These are phyloP conservation scores for Skeletonema costatum DNA, from an alignment of 108 stramenopile species.

Conservation along the genomic window DNA sequence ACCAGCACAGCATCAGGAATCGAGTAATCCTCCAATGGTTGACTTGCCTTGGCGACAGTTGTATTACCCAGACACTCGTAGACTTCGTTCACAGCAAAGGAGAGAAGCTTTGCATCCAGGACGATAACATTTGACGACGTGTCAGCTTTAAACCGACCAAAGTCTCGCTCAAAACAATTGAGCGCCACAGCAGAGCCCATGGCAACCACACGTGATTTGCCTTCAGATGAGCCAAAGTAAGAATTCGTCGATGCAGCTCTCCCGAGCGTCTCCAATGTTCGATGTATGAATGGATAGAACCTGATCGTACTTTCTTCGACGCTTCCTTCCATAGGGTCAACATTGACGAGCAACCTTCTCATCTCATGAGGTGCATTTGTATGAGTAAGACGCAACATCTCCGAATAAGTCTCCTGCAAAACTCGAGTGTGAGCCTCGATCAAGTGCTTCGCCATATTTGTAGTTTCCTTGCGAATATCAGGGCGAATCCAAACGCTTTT, in stretches of 20 bases:
- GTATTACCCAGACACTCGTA: constrained; percentile 22
- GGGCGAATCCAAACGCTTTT: constrained; percentile 29
- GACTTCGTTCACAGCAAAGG: constrained; percentile 33
- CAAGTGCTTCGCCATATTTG: constrained; percentile 32
- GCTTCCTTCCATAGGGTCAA: constrained; percentile 23
- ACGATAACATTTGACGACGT: constrained; percentile 14
- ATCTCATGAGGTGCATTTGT: not conserved
- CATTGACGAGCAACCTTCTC: constrained; percentile 24
- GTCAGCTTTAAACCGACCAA: constrained; percentile 1
- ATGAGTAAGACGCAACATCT: not conserved
- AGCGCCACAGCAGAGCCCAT: constrained; percentile 41
- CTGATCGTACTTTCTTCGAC: not conserved
- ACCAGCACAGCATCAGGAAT: constrained; percentile 4
- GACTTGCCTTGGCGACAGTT: not conserved
- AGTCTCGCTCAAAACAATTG: constrained; percentile 8
- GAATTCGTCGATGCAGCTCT: constrained; percentile 28
- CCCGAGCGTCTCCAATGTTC: constrained; percentile 48
- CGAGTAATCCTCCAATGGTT: not conserved
- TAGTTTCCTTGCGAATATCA: constrained; percentile 37
- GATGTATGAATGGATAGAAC: constrained; percentile 56
- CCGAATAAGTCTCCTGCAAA: constrained; percentile 16
- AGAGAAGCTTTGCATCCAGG: constrained; percentile 44
- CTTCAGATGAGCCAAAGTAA: constrained; percentile 21
- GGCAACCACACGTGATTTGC: constrained; percentile 27
- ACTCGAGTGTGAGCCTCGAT: constrained; percentile 21